These are phyloP conservation scores for Truncatella angustata DNA, from an alignment of 2,329 filamentous ascomycete species.

Conservation along the genomic window DNA sequence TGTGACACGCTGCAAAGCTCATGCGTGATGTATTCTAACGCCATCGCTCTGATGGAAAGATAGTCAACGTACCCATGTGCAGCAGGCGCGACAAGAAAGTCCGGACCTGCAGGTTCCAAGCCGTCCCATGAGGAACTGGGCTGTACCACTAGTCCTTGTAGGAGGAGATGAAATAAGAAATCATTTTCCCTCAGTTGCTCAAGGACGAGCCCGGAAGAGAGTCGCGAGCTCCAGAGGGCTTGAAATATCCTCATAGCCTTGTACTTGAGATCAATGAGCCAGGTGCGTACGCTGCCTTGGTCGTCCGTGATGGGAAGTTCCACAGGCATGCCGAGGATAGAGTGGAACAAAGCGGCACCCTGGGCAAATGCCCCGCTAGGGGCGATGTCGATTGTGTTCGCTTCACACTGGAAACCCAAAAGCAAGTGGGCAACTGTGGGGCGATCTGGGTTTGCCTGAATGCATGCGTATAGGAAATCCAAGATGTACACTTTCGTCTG, in stretches of 20 bases:
- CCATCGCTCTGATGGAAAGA: conserved; percentile 70
- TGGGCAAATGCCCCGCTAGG: conserved; percentile 68
- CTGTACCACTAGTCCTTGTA: conserved; percentile 69
- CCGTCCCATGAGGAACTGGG: conserved; percentile 74
- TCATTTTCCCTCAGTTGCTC: conserved; percentile 77
- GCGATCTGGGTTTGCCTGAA: conserved; percentile 70
- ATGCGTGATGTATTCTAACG: conserved; percentile 80
- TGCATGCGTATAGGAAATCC: conserved; percentile 79
- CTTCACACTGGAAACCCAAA: conserved; percentile 79
- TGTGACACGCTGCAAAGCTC: conserved; percentile 79
- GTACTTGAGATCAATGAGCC: conserved; percentile 68
- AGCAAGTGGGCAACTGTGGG: conserved; percentile 89
- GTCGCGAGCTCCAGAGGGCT: conserved; percentile 77
- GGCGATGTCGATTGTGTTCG: conserved; percentile 67
- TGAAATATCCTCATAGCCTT: conserved; percentile 72
- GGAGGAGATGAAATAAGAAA: conserved; percentile 74
- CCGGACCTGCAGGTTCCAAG: conserved; percentile 53
- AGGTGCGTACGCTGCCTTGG: conserved; percentile 57
- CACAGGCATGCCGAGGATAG: conserved; percentile 69
- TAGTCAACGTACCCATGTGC: conserved; percentile 74
- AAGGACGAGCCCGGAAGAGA: conserved; percentile 74
- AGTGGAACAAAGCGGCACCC: conserved; percentile 78
- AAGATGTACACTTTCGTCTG: conserved; percentile 81
- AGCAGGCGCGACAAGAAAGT: conserved; percentile 69
- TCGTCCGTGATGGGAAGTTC: conserved; percentile 65